Base-by-base conservation (phyloP, 768 basidiomycete species). In the Suillus bovinus region DNA sequence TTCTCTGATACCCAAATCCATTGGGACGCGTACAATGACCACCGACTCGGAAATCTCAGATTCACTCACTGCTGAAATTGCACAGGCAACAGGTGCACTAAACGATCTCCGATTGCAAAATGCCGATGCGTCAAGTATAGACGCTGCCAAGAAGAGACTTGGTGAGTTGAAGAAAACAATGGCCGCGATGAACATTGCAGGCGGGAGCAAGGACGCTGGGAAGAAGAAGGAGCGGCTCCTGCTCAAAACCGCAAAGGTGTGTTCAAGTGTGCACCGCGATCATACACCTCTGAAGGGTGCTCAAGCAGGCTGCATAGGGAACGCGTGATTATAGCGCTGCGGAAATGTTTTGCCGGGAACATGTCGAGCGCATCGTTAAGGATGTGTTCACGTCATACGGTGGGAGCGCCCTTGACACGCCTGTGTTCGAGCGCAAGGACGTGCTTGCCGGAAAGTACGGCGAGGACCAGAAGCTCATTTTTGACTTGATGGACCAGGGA, bases 371-470 rank as follows among this genome's bases (percentile, higher is more conserved):
- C 47, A 91, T 88, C 60, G 89, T 99, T 69, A 91, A 92, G 72
- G 87, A 90, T 2, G 86, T 87, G 61, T 99, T 99, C 76, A 86
- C 92, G 52, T 84, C 87, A 7, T 96, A 90, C 70, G 97, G 97
- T 14, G 97, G 89, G 8, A 83, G 86, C 59, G 94, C 92, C 64
- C 92, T 99, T 60, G 97, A 99, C 76, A 99, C 97, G 3, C 97
- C 97, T 59, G 96, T 99, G 7, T 99, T 99, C 69, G 97, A 99
- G 77, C 88, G 96, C 64, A 96, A 96, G 75, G 97, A 99, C 72
- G 88, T 99, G 61, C 78, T 99, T 47, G 86, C 95, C 1, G 96
- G 94, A 63, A 99, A 99, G 77, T 97, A 99, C 68, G 97, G 97
- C 58, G 97, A 99, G 75, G 97, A 99, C 72, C 84, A 88, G 42